A percentile compares a stretch with the other conserved stretches of the same genome.
Evolutionary conservation across 2,329 filamentous ascomycete species (phyloP).

Genomic region (Epichloe sibirici): DNA sequence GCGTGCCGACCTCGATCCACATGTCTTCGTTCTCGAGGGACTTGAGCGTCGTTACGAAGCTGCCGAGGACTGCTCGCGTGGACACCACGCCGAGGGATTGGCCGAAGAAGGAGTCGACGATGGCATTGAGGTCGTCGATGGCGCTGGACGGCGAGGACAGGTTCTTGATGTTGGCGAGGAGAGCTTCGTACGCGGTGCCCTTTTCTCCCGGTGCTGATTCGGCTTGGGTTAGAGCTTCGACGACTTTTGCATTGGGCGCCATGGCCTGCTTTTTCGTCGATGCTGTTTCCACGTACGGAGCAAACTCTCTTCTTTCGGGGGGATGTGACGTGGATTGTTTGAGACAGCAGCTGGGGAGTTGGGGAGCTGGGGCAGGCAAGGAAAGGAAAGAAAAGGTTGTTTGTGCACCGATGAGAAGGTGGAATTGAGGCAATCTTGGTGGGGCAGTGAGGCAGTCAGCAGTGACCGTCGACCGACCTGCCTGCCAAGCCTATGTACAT

Average conservation of each 20-base stretch:
- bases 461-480: too few species aligned
- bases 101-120: slow-evolving; percentile 53
- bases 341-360: too few species aligned
- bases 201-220: slow-evolving; percentile 28
- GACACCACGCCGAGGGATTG: slow-evolving; percentile 66
- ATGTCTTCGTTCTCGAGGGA: slow-evolving; percentile 48
- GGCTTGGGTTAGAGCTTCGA: slow-evolving; percentile 30
- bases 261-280: slow-evolving; percentile 13
- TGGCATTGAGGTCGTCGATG: slow-evolving; percentile 50
- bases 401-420: neutral
- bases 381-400: neutral
- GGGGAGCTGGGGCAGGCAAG: too few species aligned
- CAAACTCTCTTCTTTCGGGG: too few species aligned
- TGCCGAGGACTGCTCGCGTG: slow-evolving; percentile 55
- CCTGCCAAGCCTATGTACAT: too few species aligned
- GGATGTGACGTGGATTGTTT: too few species aligned
- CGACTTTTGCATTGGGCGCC: slow-evolving; percentile 28
- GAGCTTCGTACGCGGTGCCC: slow-evolving; percentile 31
- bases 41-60: slow-evolving; percentile 53
- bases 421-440: neutral
- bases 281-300: neutral
- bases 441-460: too few species aligned
- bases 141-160: slow-evolving; percentile 27
- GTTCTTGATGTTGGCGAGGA: slow-evolving; percentile 31
- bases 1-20: slow-evolving; percentile 63